These are phyloP conservation scores for Paraphaeosphaeria minitans DNA, from an alignment of 2,329 filamentous ascomycete genomes.

Conservation along the genomic window DNA sequence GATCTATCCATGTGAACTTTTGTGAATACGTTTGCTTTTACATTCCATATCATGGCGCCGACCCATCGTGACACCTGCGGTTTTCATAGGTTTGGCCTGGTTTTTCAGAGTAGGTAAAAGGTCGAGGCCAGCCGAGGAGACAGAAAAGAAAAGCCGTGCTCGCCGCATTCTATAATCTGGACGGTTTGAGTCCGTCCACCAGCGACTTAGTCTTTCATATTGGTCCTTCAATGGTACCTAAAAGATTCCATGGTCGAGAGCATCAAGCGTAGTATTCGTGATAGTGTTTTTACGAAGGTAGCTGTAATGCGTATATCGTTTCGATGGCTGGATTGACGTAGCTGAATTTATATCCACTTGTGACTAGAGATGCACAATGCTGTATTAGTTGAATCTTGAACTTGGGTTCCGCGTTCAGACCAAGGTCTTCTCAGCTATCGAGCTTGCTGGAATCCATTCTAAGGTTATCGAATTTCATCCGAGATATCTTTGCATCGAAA, in stretches of 20 bases:
- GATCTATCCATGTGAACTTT: background rate
- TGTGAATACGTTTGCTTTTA: too few species aligned
- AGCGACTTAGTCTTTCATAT: background rate
- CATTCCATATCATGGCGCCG: too few species aligned
- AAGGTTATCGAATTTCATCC: slow-evolving; percentile 13
- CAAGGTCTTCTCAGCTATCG: slow-evolving; percentile 26
- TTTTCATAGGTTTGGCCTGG: too few species aligned
- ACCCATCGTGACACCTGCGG: too few species aligned
- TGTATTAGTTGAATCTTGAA: slow-evolving; percentile 8
- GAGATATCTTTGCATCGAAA: slow-evolving; percentile 17
- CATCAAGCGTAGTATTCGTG: background rate
- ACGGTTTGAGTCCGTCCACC: background rate
- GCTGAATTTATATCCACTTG: slow-evolving; percentile 4
- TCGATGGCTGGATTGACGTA: background rate
- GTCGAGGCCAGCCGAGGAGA: too few species aligned
- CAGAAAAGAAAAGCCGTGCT: background rate
- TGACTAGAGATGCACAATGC: slow-evolving; percentile 17
- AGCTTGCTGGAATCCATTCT: slow-evolving; percentile 24
- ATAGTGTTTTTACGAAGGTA: background rate
- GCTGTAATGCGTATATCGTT: slow-evolving; percentile 3
- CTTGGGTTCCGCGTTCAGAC: slow-evolving; percentile 22
- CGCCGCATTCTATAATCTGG: slow-evolving; percentile 1
- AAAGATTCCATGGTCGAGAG: background rate
- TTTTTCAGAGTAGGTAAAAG: too few species aligned
- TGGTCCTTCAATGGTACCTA: background rate